Base-by-base conservation (phyloP, 73 alveolate genomes). In the Paraurostyla sp. region DNA sequence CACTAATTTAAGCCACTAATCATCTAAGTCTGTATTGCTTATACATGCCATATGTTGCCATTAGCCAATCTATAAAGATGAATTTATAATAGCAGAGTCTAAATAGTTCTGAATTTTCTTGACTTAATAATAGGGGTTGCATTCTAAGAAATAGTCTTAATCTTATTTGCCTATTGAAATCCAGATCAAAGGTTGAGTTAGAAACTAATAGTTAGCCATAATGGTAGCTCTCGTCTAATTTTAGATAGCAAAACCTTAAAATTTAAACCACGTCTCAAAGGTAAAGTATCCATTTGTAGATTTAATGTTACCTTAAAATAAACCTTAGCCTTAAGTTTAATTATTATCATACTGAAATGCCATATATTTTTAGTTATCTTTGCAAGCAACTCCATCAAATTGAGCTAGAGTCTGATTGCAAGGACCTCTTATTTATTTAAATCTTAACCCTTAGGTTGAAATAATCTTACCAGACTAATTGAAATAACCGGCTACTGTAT, bases 331-430 rank as follows among this genome's bases (percentile, higher is more conserved):
- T 2, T 65, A 22, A n/a, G n/a, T n/a, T 35, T 32, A 22, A 3
- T 65, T 9, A 6, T 25, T 2, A 9, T 65, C 11, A 2, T 3
- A 6, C 23, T 65, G 35, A 32, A 65, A 65, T 3, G 45, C 58
- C 9, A 65, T 7, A 35, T 65, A 65, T 65, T 65, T 65, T 35
- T 38, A 38, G 0, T 6, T 36, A 65, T 65, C 58, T 65, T 65
- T 65, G 58, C 82, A 65, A 38, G 41, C 82, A 38, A 65, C 16
- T 20, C 82, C 82, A 38, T 65, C 82, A 65, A 65, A 65, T 7
- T 58, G 18, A 65, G 11, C 36, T 65, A 6, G 56, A 40, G 18
- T 65, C 13, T 36, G 41, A 65, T 65, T 65, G 25, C 82, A 65
- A 2, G 82, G 82, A 3, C 82, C 82, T 22, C 82, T 65, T 38